Evolutionary conservation across 208 protist species (phyloP), one percentile per base, ranked within the genome.

Genomic region (Leishmania gerbilli): DNA sequence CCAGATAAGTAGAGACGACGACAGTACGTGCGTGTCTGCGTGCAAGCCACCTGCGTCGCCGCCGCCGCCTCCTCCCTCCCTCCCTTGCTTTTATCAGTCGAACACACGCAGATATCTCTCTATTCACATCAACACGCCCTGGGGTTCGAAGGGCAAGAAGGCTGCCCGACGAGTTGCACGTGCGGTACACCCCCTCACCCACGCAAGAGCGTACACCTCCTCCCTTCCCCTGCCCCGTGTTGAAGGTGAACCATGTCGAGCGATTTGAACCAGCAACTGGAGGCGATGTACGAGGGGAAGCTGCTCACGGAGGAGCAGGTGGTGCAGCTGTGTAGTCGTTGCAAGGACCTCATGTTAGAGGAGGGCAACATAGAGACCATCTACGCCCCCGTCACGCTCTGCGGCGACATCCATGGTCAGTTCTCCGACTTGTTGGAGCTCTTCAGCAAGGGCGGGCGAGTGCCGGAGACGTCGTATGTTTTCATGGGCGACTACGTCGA

Each of bases 321-420:
- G 71, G 91, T 91, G 42, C 83, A 91, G 83, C 83, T 98, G 34
- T 98, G 96, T 83, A 90, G 94, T 64, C 95, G 95, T 27, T 96
- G 93, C 88, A 95, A 95, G 56, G 95, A 98, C 62, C 81, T 98
- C 47, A 89, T 98, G 64, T 77, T 98, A 27, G 96, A 98, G 81
- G 94, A 98, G 55, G 90, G 92, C 62, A 99, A 99, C 83, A 97
- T 99, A 37, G 93, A 99, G 77, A 82, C 89, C 17, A 94, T 99
- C 17, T 84, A 90, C 69, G 91, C 97, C n/a, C 99, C 99, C 1
- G 98, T 99, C 1, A 99, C 98, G 1, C 98, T 99, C 2, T 99
- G 99, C 88, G 99, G 99, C 31, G 99, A 99, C 88, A 99, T 99
- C 71, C 99, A 99, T 87, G 99, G 99, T 1, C 99, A 99, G 91